phyloP scores from a whole-genome alignment of 2,329 filamentous ascomycete species.

The Fusarium brevicatenulatum region DNA sequence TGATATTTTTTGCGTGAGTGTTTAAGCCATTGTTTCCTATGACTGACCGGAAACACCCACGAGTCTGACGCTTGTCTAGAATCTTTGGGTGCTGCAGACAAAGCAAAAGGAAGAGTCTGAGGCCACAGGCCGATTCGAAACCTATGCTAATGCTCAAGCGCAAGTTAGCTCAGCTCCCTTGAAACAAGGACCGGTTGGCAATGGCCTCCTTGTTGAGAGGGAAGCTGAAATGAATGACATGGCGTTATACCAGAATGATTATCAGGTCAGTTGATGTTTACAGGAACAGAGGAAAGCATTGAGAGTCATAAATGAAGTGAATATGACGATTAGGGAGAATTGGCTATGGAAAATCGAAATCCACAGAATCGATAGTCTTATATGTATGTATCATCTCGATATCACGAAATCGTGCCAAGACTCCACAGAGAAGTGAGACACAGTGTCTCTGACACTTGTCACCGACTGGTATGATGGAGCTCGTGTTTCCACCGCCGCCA shows the following conservation, averaged over 20 bases:
- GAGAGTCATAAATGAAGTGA: neutral
- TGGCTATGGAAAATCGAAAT: conserved; percentile 30
- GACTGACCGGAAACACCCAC: neutral
- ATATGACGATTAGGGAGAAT: conserved; percentile 8
- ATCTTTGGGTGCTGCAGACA: conserved; percentile 22
- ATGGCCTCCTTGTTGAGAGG: neutral
- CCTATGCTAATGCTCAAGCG: neutral
- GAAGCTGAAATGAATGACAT: neutral
- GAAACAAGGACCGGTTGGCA: neutral
- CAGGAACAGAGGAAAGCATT: neutral
- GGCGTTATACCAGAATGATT: neutral
- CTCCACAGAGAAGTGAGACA: conserved; percentile 30
- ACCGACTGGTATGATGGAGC: conserved; percentile 23
- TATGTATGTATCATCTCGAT: conserved; percentile 2
- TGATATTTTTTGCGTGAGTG: conserved; percentile 29
- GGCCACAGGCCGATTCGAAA: neutral
- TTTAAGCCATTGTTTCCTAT: neutral
- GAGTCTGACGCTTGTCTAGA: neutral
- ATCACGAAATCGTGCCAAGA: neutral
- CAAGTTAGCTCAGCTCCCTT: neutral
- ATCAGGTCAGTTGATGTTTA: neutral
- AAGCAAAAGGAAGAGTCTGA: neutral
- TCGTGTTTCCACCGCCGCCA: conserved; percentile 16
- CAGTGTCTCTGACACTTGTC: conserved; percentile 9
- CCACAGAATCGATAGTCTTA: conserved; percentile 17